These are phyloP conservation scores for Syzygium malaccense DNA, from an alignment of 441 rosid genomes.

Conservation along the genomic window DNA sequence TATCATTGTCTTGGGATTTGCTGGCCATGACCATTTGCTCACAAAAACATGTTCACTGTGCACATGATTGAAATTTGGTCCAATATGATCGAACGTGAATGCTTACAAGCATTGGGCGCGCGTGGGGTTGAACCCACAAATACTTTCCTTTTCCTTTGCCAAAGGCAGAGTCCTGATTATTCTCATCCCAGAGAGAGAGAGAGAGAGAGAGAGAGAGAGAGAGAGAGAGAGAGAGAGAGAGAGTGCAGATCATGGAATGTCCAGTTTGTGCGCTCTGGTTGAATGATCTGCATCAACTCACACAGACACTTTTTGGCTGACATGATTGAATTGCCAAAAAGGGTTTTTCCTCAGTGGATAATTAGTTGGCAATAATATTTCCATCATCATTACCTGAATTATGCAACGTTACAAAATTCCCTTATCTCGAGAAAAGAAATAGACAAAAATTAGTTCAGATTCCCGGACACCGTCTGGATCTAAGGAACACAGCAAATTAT, in stretches of 20 bases:
- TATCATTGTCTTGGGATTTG: background rate
- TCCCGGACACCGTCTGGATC: constrained; percentile 22
- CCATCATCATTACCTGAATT: constrained; percentile 26
- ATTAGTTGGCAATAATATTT: constrained; percentile 69
- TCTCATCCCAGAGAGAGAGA: background rate
- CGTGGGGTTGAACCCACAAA: background rate
- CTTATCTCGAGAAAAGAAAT: background rate
- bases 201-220: background rate
- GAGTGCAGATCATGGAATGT: constrained; percentile 13
- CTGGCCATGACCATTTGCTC: background rate
- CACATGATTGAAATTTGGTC: background rate
- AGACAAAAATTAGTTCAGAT: background rate
- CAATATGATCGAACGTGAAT: background rate
- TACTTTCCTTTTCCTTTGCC: background rate
- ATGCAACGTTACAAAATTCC: background rate
- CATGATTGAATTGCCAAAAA: constrained; percentile 49
- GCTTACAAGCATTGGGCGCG: background rate
- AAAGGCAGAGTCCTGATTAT: background rate
- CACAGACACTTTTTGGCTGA: constrained; percentile 38
- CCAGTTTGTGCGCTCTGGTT: constrained; percentile 20
- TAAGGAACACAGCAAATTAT: constrained; percentile 32
- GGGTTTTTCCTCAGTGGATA: constrained; percentile 40
- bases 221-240: background rate
- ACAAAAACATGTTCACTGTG: background rate
- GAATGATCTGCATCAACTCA: constrained; percentile 24